These are phyloP conservation scores for Apophysomyces sp. DNA, from an alignment of 371 early-diverging fungal species.

Conservation along the genomic window DNA sequence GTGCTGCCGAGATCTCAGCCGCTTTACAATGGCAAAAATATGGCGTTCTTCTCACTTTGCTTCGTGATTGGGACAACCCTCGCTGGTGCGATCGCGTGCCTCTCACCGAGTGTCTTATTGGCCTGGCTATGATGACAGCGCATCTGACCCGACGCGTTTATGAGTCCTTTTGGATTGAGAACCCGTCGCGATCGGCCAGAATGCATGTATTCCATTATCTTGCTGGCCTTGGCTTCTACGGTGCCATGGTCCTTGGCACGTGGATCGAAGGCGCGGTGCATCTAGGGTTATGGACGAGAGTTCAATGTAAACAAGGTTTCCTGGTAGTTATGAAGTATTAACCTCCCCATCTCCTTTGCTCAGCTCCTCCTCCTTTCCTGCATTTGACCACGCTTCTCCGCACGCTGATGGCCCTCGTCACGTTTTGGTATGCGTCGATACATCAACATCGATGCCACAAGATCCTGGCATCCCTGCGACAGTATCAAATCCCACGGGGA, in stretches of 20 bases:
- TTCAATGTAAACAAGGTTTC: not conserved
- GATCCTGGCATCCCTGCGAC: conserved; percentile 62
- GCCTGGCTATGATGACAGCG: conserved; percentile 43
- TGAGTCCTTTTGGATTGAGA: conserved; percentile 63
- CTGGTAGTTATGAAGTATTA: not conserved
- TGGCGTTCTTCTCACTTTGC: conserved; percentile 14
- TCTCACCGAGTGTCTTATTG: conserved; percentile 27
- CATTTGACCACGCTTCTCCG: not conserved
- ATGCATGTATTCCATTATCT: conserved; percentile 74
- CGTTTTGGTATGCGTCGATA: conserved; percentile 53
- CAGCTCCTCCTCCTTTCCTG: not conserved
- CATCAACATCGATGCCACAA: conserved; percentile 69
- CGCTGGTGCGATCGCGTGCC: conserved; percentile 18
- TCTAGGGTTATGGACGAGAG: conserved; percentile 20
- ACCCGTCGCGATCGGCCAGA: conserved; percentile 50
- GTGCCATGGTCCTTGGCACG: conserved; percentile 49
- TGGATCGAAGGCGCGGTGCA: conserved; percentile 44
- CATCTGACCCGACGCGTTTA: conserved; percentile 65
- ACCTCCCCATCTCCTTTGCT: not conserved
- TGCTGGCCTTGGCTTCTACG: conserved; percentile 69
- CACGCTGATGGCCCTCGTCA: conserved; percentile 9
- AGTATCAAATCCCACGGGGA: conserved; percentile 64
- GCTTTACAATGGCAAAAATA: not conserved
- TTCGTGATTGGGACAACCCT: conserved; percentile 21
- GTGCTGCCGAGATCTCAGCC: conserved; percentile 16